phyloP scores from a whole-genome alignment of 495 filamentous ascomycete species.

The Lasiosphaeria miniovina region DNA sequence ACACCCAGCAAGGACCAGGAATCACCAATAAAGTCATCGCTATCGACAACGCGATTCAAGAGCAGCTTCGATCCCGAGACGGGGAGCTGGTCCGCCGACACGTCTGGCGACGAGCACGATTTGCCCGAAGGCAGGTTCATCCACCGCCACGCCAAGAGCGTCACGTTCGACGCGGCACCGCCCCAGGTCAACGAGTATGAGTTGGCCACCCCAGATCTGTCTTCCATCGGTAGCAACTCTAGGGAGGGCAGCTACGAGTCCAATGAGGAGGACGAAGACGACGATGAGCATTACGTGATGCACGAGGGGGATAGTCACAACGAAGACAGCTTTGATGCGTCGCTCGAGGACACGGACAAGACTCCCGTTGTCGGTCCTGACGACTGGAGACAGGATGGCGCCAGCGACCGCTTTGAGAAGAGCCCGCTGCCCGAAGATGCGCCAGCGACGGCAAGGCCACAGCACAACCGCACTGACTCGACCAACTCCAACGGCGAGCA shows the following conservation, averaged over 20 bases:
- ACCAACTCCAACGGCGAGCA: conserved; percentile 69
- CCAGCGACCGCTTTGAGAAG: conserved; percentile 72
- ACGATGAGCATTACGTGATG: conserved; percentile 67
- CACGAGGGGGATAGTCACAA: conserved; percentile 59
- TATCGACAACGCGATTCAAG: conserved; percentile 69
- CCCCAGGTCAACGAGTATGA: conserved; percentile 96
- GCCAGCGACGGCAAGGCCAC: conserved; percentile 34
- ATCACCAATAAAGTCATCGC: conserved; percentile 83
- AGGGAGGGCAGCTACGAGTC: conserved; percentile 91
- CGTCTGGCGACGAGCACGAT: conserved; percentile 48
- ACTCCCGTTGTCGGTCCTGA: conserved; percentile 95
- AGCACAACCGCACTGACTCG: conserved; percentile 59
- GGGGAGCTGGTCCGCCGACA: conserved; percentile 69
- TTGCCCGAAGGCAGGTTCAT: conserved; percentile 57
- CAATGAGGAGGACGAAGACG: conserved; percentile 65
- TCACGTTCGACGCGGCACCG: conserved; percentile 91
- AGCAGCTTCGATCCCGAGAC: conserved; percentile 68
- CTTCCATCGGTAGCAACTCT: conserved; percentile 81
- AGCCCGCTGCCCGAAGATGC: conserved; percentile 57
- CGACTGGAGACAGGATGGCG: conserved; percentile 79
- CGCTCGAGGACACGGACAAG: conserved; percentile 91
- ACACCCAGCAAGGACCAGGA: conserved; percentile 71
- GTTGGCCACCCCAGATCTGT: conserved; percentile 92
- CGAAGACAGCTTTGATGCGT: conserved; percentile 91
- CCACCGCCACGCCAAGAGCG: conserved; percentile 86